Base-by-base conservation (phyloP, 2,329 filamentous ascomycete species). In the Trichoderma pleuroti region DNA sequence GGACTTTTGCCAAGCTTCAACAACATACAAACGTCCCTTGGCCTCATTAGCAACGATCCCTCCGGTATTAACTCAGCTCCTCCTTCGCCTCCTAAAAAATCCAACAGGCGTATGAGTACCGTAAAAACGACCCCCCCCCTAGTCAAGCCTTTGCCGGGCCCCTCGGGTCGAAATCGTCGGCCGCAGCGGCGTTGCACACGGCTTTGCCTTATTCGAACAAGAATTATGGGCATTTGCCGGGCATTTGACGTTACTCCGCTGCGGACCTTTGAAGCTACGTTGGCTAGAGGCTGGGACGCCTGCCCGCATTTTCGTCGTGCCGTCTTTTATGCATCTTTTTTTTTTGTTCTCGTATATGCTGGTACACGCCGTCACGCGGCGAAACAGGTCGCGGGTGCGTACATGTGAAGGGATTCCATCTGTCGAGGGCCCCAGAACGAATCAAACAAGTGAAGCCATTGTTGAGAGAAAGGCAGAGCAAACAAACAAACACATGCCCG, bases 311-410 rank as follows among this genome's bases (percentile, higher is more conserved):
- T 57, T 67, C 34, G 10, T 56, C n/a, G n/a, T n/a, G n/a, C 26
- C 52, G 6, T 24, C 32, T 11, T 66, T 28, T 28, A 65, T 65
- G 46, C 62, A 65, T 28, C 28, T 59, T 16, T 39, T 26, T 16
- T 32, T 9, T 59, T n/a, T n/a, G n/a, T n/a, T n/a, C n/a, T 68
- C 65, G 65, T 68, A 68, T 68, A 68, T 68, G 65, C 56, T 57
- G 56, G 56, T 49, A 68, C 16, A 52, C 65, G 30, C 56, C 65
- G 28, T 67, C 64, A 59, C 9, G 26, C 52, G 36, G 64, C 6
- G 26, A 42, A 24, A 18, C n/a, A 57, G 7, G 16, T 30, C 14
- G 34, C 49, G 63, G 30, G 16, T 66, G 46, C 16, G 32, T 36
- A 54, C 56, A 59, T 59, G 28, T 32, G 56, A 52, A 24, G 46